Evolutionary conservation across 2,329 filamentous ascomycete genomes (phyloP).

Genomic region (Penicillium sclerotiorum): DNA sequence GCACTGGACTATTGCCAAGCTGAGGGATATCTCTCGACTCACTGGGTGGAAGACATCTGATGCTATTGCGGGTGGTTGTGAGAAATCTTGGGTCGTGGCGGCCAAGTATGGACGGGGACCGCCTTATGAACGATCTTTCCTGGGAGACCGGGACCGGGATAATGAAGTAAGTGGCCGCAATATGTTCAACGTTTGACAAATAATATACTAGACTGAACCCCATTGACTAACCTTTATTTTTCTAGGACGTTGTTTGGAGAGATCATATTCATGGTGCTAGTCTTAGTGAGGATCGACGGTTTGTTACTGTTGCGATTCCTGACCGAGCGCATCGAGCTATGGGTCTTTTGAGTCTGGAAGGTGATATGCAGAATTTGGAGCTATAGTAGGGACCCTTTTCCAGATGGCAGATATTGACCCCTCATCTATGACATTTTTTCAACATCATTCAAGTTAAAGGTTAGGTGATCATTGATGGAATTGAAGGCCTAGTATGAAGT

Average conservation of each 20-base stretch:
- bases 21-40: conserved; percentile 74
- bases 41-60: conserved; percentile 87
- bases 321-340: conserved; percentile 74
- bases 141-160: conserved; percentile 15
- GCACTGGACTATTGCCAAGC: conserved; percentile 72
- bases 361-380: conserved; percentile 68
- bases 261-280: conserved; percentile 16
- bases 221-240: neutral
- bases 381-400: too few species aligned
- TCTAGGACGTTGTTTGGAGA: conserved; percentile 29
- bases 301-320: conserved; percentile 63
- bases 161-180: conserved; percentile 17
- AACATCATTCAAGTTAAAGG: too few species aligned
- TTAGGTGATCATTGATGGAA: too few species aligned
- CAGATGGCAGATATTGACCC: too few species aligned
- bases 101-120: conserved; percentile 74
- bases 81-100: conserved; percentile 78
- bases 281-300: conserved; percentile 50
- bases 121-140: conserved; percentile 59
- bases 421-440: too few species aligned
- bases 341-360: conserved; percentile 76
- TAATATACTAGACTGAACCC: too few species aligned
- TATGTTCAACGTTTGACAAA: neutral
- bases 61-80: conserved; percentile 80
- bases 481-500: too few species aligned